Evolutionary conservation across 768 basidiomycete species (phyloP), one percentile per base, ranked within the genome.

Genomic region (Calvatia gigantea): DNA sequence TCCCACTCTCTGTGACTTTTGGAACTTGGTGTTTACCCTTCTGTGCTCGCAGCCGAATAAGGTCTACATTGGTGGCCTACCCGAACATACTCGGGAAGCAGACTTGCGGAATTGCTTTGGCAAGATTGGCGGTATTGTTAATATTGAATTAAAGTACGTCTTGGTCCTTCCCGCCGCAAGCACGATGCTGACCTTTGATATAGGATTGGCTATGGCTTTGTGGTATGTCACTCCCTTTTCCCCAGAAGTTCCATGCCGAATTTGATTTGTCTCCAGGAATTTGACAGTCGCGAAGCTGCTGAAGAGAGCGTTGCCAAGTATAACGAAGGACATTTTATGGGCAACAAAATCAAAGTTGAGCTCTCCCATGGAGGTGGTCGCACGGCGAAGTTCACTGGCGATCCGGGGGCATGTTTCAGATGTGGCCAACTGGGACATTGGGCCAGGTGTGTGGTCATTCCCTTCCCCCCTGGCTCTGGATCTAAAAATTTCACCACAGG

Each of bases 311-410:
- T 94, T 4, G 82, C 85, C 4, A 92, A 92, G 66, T 94, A 94
- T 63, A 82, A 94, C 59, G 91, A 93, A 74, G 91, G 91, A 1
- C 86, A 77, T 59, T 94, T 94, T 68, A 91, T 94, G 90, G 91
- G 92, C 39, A 92, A 91, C 69, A 92, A 90, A 75, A 92, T 94
- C 54, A 85, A 89, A 9, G 92, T 94, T 8, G 92, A 94, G 65
- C 73, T 87, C 12, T 93, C 92, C 29, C 90, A 87, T 67, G 89
- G 90, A 28, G 90, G 91, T 49, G 88, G 90, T 14, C 78, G 89
- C 54, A 84, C 86, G 12, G 86, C 87, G 7, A 92, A 90, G 66
- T 89, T 85, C 58, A 70, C 81, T n/a, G 84, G 86, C n/a, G 92
- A 92, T 50, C 89, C 91, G 12, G 89, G 91, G 3, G 88, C 90